Evolutionary conservation across 1,284 basidiomycete genomes (phyloP), one percentile per base, ranked within the genome.

Genomic region (Stygiomarasmius scandens): DNA sequence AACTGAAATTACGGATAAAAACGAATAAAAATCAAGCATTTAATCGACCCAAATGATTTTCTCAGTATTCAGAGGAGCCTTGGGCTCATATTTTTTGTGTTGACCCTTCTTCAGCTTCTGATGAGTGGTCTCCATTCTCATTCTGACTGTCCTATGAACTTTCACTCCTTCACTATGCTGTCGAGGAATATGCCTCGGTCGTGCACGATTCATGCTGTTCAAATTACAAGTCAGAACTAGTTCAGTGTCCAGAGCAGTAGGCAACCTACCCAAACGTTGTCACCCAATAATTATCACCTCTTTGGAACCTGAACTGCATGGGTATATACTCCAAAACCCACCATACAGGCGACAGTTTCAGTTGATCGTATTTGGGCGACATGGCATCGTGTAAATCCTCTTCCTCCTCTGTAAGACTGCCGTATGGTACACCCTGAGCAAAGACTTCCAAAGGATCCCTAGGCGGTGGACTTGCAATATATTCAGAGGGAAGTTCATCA

Each of bases 141-240:
- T 69, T 67, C 77, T 75, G 48, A 83, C 80, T 34, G 70, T 67
- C 9, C 79, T 68, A 58, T 83, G 81, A 3, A 83, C 57, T 54
- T 72, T 63, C 51, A 76, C 48, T 0, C 49, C 61, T 0, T 62
- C 63, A 0, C 58, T 57, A 6, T 46, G 19, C 49, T 70, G 70
- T 52, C 58, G 59, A 2, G 74, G 76, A 36, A 81, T 66, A 2
- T 54, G 46, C 29, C 81, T 69, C 11, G 71, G 70, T 1, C 47
- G 19, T 2, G 78, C 80, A 50, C 73, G 34, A 54, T 82, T 81
- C 38, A 52, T n/a, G 5, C 38, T 41, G 16, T 16, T 5, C 32
- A 34, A 41, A 9, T 9, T 16, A 41, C 11, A 12, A 12, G 4
- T 41, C 16, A 41, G 29, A 32, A 32, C n/a, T n/a, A n/a, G n/a